phyloP scores from a whole-genome alignment of 108 stramenopile species.

The Nitzschia putrida region DNA sequence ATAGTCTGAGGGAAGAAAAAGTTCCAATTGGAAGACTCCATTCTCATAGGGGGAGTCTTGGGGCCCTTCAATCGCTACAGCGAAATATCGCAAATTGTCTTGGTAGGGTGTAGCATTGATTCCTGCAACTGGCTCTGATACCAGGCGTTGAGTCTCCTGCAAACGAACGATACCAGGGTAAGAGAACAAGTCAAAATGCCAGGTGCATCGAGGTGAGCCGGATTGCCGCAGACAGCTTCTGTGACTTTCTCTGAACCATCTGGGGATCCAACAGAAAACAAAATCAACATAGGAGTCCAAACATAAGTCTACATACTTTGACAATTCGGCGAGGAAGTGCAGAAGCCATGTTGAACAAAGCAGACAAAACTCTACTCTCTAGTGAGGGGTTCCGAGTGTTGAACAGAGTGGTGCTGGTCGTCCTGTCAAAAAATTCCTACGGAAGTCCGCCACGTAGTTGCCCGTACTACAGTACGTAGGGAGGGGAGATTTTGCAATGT shows the following conservation, averaged over 20 bases:
- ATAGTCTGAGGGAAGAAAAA: slow-evolving; percentile 97
- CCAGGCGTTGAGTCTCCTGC: slow-evolving; percentile 94
- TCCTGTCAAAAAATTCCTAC: too few relatives aligned
- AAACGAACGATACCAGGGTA: background rate
- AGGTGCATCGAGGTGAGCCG: background rate
- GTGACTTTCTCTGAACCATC: background rate
- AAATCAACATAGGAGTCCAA: background rate
- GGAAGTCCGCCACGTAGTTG: too few relatives aligned
- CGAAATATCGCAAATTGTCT: slow-evolving; percentile 98
- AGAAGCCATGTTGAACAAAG: background rate
- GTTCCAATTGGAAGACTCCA: slow-evolving; percentile 92
- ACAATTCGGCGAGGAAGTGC: slow-evolving; percentile 31
- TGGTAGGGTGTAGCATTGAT: slow-evolving; percentile 96
- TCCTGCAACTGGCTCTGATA: slow-evolving; percentile 95
- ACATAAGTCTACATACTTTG: slow-evolving; percentile 6
- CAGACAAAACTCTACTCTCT: too few relatives aligned
- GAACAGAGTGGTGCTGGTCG: too few relatives aligned
- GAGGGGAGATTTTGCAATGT: too few relatives aligned
- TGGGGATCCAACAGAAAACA: background rate
- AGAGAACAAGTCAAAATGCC: background rate
- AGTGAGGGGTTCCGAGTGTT: too few relatives aligned
- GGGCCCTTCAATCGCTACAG: slow-evolving; percentile 96
- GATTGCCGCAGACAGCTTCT: background rate
- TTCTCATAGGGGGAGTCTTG: slow-evolving; percentile 92
- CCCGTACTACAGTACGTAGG: too few relatives aligned